A percentile compares a stretch with the other conserved stretches of the same genome.
Conservation (phyloP, 305 asterid genomes). For the Solanum hybrid region DNA sequence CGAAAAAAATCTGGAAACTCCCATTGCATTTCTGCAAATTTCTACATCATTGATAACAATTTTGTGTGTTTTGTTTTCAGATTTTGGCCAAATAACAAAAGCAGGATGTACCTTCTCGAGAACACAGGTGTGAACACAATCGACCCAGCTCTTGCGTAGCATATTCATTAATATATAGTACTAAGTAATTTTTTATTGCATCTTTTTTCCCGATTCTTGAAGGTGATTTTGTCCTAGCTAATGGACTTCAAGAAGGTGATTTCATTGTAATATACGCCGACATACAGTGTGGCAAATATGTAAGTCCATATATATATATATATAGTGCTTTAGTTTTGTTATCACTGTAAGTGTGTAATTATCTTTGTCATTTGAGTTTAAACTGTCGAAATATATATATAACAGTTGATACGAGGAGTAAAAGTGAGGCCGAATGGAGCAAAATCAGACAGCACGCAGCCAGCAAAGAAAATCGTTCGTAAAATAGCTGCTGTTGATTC, state of each 20-base stretch:
- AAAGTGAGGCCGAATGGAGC: constrained; percentile 66
- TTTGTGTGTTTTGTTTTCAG: constrained; percentile 23
- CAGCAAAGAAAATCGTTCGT: constrained; percentile 40
- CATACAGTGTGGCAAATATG: constrained; percentile 84
- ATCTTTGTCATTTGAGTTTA: not conserved
- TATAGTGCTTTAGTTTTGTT: not conserved
- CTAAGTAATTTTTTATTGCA: not conserved
- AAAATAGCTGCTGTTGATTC: constrained; percentile 10
- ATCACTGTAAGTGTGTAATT: not conserved
- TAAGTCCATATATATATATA: constrained; percentile 16
- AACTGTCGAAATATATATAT: not conserved
- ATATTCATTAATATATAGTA: not conserved
- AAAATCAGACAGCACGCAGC: constrained; percentile 55
- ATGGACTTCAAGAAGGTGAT: constrained; percentile 96
- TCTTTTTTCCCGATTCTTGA: not conserved
- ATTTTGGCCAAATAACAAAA: constrained; percentile 97
- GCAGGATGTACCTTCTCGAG: constrained; percentile 97
- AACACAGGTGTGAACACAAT: constrained; percentile 53
- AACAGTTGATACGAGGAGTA: constrained; percentile 87
- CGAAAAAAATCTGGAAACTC: not conserved
- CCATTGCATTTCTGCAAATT: not conserved
- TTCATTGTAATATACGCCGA: constrained; percentile 85
- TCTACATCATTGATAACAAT: not conserved
- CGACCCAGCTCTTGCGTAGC: not conserved
- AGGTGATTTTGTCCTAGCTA: constrained; percentile 83